Evolutionary conservation across 1,284 basidiomycete species (phyloP), one percentile per base, ranked within the genome.

Genomic region (Xerocomus nothofagi): DNA sequence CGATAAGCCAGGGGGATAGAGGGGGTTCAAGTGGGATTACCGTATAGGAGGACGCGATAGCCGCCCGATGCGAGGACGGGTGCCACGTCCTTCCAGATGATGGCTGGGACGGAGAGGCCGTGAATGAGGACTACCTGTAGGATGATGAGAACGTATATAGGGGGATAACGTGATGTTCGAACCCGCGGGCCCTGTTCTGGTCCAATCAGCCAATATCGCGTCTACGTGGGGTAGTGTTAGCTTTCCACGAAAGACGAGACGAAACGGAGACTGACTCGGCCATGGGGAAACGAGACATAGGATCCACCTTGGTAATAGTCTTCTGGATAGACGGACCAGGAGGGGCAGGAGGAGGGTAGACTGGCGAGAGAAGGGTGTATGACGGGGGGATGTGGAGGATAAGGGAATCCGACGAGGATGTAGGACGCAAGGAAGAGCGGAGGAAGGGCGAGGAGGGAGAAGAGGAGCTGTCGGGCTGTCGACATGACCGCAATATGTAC

Each of bases 21-120:
- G 15, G 26, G n/a, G 27, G 38, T 11, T 37, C 20, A 6, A 40
- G 40, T 32, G 32, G 27, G 8, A 64, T 42, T 44, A 86, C 86
- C 87, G 57, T 88, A 91, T 6, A 88, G 72, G 21, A 91, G 73
- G 45, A 91, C 81, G 47, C 84, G 82, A 71, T 80, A 86, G n/a
- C 87, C 87, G 51, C 69, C 72, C 9, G 75, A 69, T 14, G 78
- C 81, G 3, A 89, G 76, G 39, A 69, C 68, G 1, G 85, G 82
- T 1, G 82, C 84, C 20, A 90, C 74, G 42, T 86, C 80, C 58
- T 80, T 82, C 85, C 86, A 90, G 45, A 89, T 77, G 41, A 88
- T 79, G 20, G 84, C 73, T 7, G 88, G 88, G 27, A 88, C 78
- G 10, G 85, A 87, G n/a, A 89, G 74, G 9, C 87, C 88, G 54